Evolutionary conservation across 2,329 filamentous ascomycete species (phyloP), one percentile per base, ranked within the genome.

Genomic region (Aspergillus versicolor): DNA sequence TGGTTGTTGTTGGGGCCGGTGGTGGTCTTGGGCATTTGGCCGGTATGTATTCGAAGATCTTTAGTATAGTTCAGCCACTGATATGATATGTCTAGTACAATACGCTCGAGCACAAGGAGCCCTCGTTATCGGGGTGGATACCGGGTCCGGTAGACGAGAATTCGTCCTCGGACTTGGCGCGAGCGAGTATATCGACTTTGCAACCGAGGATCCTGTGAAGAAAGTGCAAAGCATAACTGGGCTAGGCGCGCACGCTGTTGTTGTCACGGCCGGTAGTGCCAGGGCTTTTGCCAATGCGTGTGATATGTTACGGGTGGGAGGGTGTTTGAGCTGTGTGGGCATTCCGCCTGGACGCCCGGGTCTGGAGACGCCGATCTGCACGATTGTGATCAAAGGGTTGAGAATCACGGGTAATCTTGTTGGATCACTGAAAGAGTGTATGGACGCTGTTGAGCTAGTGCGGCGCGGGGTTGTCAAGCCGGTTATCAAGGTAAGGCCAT

Each of bases 311-410:
- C 72, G 73, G 22, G 72, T 76, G 22, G 76, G 75, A 30, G 77
- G 77, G 1, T 76, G 70, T 7, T 58, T 80, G 48, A 75, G 74
- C 62, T 76, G 77, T 42, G 75, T 78, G 2, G 78, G 77, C 1
- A 79, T 79, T 48, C 76, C 77, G 3, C 71, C 71, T n/a, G 72
- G 73, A 17, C 63, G 71, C 17, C 68, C 75, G 2, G 67, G 63
- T 50, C 65, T 80, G 43, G 70, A 77, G 54, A 79, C 73, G 2
- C 70, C 71, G 3, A 74, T 80, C 44, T 71, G 71, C 22, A 72
- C 73, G 0, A 79, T 80, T 52, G 75, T 79, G 24, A 79, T 80
- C 61, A 78, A 75, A 61, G 76, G 77, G 1, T 57, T 80, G 30
- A 73, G 64, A 50, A 74, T 79, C 44, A 73, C 70, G 1, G 77